Evolutionary conservation across 306 rosid genomes (phyloP).

Genomic region (Ochetophila trinervis): DNA sequence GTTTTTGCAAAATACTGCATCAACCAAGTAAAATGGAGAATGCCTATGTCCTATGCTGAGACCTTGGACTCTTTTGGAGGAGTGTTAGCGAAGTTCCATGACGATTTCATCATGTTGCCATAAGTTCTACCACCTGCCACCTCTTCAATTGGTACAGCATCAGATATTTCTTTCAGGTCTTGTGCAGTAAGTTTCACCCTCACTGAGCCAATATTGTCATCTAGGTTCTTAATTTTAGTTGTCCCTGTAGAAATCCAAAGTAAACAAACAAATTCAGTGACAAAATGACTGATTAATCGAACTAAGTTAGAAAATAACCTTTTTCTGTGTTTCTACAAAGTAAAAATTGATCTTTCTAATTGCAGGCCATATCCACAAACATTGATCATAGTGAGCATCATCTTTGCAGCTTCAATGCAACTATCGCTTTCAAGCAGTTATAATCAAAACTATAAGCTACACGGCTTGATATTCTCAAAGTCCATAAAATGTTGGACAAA

Average conservation of each 20-base stretch:
- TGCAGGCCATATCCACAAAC: too few species aligned
- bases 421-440: too few species aligned
- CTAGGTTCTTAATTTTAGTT: slow-evolving; percentile 60
- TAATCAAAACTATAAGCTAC: too few species aligned
- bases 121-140: slow-evolving; percentile 43
- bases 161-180: slow-evolving; percentile 44
- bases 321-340: not conserved
- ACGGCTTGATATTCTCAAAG: too few species aligned
- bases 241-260: slow-evolving; percentile 35
- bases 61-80: slow-evolving; percentile 33
- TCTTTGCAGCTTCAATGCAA: too few species aligned
- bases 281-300: too few species aligned
- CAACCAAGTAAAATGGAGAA: not conserved
- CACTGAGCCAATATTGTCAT: slow-evolving; percentile 52
- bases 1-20: not conserved
- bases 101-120: not conserved
- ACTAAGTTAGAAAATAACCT: not conserved
- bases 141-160: slow-evolving; percentile 43
- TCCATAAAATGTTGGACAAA: too few species aligned
- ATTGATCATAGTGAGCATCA: too few species aligned
- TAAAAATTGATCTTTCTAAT: too few species aligned
- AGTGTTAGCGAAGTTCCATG: slow-evolving; percentile 53
- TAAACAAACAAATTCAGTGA: not conserved
- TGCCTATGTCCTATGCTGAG: not conserved
- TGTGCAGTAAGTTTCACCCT: slow-evolving; percentile 40